Conservation (phyloP, 1,284 basidiomycete species). For the Ustilago bromivora region DNA sequence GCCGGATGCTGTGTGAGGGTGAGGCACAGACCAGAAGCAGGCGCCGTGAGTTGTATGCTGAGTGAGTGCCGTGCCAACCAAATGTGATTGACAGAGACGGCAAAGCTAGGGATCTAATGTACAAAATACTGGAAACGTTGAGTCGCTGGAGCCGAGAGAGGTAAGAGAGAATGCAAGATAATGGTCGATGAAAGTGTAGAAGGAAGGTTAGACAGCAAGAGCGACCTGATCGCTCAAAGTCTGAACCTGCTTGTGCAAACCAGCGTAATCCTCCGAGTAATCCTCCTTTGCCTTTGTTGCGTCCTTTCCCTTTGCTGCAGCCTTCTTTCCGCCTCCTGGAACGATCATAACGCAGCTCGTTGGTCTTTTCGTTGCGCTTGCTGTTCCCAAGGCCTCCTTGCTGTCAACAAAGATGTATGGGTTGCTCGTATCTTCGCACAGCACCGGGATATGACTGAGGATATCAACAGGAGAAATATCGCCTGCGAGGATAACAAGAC, state of each 20-base stretch:
- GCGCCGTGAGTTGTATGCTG: conserved; percentile 2
- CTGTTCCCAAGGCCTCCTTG: conserved; percentile 84
- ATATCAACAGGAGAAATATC: conserved; percentile 99
- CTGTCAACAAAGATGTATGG: conserved; percentile 80
- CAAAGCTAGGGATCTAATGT: conserved; percentile 14
- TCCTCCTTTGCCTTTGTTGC: conserved; percentile 76
- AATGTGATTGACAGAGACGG: not conserved
- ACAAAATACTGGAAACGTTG: conserved; percentile 8
- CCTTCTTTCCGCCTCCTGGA: conserved; percentile 74
- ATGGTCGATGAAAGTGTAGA: not conserved
- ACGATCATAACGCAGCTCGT: conserved; percentile 95
- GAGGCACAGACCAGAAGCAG: not conserved
- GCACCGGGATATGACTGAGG: conserved; percentile 92
- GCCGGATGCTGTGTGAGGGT: not conserved
- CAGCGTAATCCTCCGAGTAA: conserved; percentile 84
- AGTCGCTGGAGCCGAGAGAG: not conserved
- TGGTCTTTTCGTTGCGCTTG: conserved; percentile 95
- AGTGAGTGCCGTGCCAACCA: conserved; percentile 6
- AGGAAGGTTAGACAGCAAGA: conserved; percentile 23
- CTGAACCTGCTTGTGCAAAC: conserved; percentile 80
- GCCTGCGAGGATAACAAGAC: conserved; percentile 88
- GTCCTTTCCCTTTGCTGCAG: conserved; percentile 76
- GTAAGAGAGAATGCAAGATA: conserved; percentile 5
- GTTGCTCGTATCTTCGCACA: conserved; percentile 93
- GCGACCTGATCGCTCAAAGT: conserved; percentile 46